These are phyloP conservation scores for Bombardia bombarda DNA, from an alignment of 495 filamentous ascomycete species.

Conservation along the genomic window DNA sequence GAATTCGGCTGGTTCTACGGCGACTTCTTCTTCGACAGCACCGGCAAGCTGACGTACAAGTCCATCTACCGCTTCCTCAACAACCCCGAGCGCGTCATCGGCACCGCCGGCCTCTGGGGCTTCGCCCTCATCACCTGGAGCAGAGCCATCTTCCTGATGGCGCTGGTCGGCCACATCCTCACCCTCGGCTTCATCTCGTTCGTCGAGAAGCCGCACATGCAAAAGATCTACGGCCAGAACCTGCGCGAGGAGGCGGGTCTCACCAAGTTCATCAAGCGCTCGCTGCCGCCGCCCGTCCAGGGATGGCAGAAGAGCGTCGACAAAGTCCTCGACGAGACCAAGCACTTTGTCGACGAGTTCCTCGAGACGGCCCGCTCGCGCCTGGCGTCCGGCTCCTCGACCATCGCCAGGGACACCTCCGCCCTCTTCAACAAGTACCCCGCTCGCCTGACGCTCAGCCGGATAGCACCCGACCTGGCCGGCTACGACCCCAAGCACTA, in stretches of 20 bases:
- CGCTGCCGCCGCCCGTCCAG: conserved; percentile 70
- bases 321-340: conserved; percentile 73
- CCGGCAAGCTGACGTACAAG: conserved; percentile 83
- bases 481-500: conserved; percentile 83
- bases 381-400: conserved; percentile 76
- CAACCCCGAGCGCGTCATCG: conserved; percentile 91
- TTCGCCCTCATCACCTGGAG: conserved; percentile 88
- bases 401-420: conserved; percentile 80
- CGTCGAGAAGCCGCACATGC: conserved; percentile 96
- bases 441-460: conserved; percentile 75
- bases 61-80: conserved; percentile 98
- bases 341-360: conserved; percentile 84
- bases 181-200: conserved; percentile 85
- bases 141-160: conserved; percentile 71
- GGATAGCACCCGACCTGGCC: conserved; percentile 71
- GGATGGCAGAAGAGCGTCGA: conserved; percentile 77
- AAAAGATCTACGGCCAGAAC: conserved; percentile 85
- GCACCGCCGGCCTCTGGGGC: conserved; percentile 93
- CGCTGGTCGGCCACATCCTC: conserved; percentile 75
- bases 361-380: conserved; percentile 82
- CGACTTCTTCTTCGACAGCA: conserved; percentile 91
- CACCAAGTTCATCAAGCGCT: conserved; percentile 79
- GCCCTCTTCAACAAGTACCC: conserved; percentile 86
- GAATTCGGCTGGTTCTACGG: conserved; percentile 99
- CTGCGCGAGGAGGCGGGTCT: conserved; percentile 83